Evolutionary conservation across 2,329 filamentous ascomycete genomes (phyloP).

Genomic region (Talaromyces albobiverticillius): DNA sequence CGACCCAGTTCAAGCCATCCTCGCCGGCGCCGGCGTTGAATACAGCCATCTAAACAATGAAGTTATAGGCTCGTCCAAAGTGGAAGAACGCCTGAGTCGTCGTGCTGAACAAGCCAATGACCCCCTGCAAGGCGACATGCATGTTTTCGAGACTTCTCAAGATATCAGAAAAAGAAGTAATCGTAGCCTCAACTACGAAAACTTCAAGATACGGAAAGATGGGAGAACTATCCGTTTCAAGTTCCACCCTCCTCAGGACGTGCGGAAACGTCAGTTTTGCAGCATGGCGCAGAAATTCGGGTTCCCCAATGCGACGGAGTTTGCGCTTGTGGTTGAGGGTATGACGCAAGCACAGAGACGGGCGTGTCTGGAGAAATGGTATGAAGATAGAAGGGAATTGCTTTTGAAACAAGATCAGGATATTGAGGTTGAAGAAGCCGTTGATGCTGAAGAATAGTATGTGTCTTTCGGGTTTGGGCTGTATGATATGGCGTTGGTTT

Average conservation of each 20-base stretch:
- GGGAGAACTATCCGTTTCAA: conserved; percentile 51
- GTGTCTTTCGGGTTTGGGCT: too few relatives aligned
- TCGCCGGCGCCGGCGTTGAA: conserved; percentile 81
- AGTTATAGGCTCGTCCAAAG: conserved; percentile 84
- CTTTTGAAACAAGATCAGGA: conserved; percentile 19
- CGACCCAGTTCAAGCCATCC: conserved; percentile 84
- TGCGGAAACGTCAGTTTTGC: conserved; percentile 81
- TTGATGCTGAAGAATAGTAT: too few relatives aligned
- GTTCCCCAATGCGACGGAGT: conserved; percentile 72
- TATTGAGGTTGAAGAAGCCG: background rate
- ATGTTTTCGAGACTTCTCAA: conserved; percentile 33
- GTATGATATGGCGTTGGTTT: background rate
- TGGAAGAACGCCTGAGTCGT: conserved; percentile 81
- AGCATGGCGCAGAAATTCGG: conserved; percentile 80
- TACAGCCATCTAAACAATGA: conserved; percentile 97
- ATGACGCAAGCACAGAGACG: conserved; percentile 83
- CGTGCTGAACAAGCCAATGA: conserved; percentile 58
- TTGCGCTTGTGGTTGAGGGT: conserved; percentile 84
- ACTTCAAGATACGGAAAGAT: conserved; percentile 24
- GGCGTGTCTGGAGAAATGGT: conserved; percentile 77
- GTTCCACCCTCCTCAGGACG: conserved; percentile 71
- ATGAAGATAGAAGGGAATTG: conserved; percentile 61
- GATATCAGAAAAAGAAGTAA: background rate
- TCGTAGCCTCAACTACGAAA: background rate
- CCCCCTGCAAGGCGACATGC: conserved; percentile 27